Percentiles rank a stretch among this genome's conserved stretches.
Conservation (phyloP, 2,329 filamentous ascomycete species). For the Colletotrichum sansevieriae region DNA sequence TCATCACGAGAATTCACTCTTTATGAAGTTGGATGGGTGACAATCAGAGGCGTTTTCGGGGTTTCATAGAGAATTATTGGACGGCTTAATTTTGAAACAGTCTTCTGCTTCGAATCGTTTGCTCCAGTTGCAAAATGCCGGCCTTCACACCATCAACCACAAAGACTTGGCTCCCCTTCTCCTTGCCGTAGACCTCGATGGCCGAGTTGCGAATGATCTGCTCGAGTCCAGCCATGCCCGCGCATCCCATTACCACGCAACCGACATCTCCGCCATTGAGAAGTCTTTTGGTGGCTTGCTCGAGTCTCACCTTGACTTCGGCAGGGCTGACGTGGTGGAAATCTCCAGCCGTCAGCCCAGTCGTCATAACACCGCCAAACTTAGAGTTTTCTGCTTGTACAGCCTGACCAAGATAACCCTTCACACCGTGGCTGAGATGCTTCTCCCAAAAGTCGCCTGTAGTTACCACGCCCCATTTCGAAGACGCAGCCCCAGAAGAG, state of each 20-base stretch:
- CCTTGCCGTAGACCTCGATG: conserved; percentile 71
- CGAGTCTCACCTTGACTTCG: conserved; percentile 75
- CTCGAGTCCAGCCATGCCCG: conserved; percentile 90
- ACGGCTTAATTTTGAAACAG: conserved; percentile 49
- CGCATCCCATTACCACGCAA: conserved; percentile 87
- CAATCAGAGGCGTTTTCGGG: conserved; percentile 12
- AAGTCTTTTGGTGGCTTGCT: conserved; percentile 76
- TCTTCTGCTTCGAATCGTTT: conserved; percentile 60
- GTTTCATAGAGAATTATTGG: conserved; percentile 5
- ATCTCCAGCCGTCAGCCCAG: conserved; percentile 83
- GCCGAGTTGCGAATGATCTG: conserved; percentile 79
- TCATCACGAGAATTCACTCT: neutral
- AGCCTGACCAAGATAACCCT: conserved; percentile 69
- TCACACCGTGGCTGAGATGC: conserved; percentile 76
- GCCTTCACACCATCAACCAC: conserved; percentile 86
- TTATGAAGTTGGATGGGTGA: neutral
- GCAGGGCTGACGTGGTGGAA: conserved; percentile 78
- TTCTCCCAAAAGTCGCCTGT: conserved; percentile 88
- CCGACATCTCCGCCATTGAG: conserved; percentile 68
- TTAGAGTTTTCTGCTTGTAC: conserved; percentile 53
- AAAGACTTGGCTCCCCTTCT: conserved; percentile 67
- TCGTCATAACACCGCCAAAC: conserved; percentile 87
- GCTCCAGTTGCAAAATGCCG: conserved; percentile 73
- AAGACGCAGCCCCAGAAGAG: conserved; percentile 40
- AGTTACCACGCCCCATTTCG: conserved; percentile 87